Percentiles rank a stretch among this genome's conserved stretches.
These are phyloP conservation scores for Ramaria rubella DNA, from an alignment of 768 basidiomycete genomes.

Conservation along the genomic window DNA sequence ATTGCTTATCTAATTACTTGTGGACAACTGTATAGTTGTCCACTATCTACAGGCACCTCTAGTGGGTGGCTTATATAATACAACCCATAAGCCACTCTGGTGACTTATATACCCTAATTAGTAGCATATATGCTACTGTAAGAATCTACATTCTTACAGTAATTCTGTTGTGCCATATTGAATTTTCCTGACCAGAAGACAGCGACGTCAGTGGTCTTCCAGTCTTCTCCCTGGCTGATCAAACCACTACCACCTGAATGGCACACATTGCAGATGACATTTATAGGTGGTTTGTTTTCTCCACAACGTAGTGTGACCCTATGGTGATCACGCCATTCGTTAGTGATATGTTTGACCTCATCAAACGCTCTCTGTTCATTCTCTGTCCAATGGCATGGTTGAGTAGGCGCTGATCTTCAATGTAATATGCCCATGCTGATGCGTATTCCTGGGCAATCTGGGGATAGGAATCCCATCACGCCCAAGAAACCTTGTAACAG, in stretches of 20 bases:
- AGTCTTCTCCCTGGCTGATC: conserved; percentile 25
- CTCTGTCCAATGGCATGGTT: conserved; percentile 11
- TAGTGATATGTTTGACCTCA: conserved; percentile 3
- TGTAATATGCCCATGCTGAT: conserved; percentile 12
- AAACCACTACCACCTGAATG: conserved; percentile 26
- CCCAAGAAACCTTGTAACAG: conserved; percentile 17
- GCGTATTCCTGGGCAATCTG: conserved; percentile 13
- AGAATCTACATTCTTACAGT: conserved; percentile 35
- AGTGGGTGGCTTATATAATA: no score
- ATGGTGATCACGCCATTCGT: not conserved
- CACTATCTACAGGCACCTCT: no score
- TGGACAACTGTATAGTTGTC: no score
- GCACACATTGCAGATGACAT: conserved; percentile 29
- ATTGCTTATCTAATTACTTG: no score
- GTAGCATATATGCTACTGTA: no score
- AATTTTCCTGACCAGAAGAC: conserved; percentile 34
- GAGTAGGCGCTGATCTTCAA: conserved; percentile 12
- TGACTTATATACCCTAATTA: no score
- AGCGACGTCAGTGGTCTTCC: conserved; percentile 21
- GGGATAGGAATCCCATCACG: conserved; percentile 17
- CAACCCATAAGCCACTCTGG: no score
- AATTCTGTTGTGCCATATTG: conserved; percentile 33
- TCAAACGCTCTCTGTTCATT: conserved; percentile 18
- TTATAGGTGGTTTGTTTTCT: conserved; percentile 18
- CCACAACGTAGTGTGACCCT: not conserved